Base-by-base conservation (phyloP, 768 basidiomycete genomes). In the Piloderma croceum region DNA sequence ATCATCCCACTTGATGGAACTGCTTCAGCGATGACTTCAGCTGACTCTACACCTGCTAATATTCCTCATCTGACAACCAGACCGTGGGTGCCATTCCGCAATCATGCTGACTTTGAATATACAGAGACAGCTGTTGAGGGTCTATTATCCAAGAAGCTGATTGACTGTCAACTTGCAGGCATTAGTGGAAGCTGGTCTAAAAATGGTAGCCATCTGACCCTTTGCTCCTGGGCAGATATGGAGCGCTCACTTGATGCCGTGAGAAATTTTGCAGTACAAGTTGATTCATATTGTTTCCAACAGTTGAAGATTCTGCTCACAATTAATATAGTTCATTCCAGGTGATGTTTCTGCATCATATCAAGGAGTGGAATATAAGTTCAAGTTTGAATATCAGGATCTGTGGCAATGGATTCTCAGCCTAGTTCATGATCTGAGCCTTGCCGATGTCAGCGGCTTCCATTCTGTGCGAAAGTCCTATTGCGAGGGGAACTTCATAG, bases 401-500 rank as follows among this genome's bases (percentile, higher is more conserved):
- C 57, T 53, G 5, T 63, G 61, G 61, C 49, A 59, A 10, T 60
- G 45, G 40, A 50, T 56, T 6, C n/a, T 53, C 2, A 34, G 19
- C 1, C 9, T 60, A 7, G 24, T 61, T 6, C 41, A 47, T 22
- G 58, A 59, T 25, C 12, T 24, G 19, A 52, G 54, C 3, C 42
- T 60, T 10, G 40, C 48, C n/a, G 18, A 41, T 6, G 24, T 45
- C 1, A 7, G 15, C 20, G 46, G 45, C 21, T 59, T 51, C 44
- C 46, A 56, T 39, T 37, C 59, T 1, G 54, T 55, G 11, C 37
- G 24, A 4, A 60, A 62, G 42, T 52, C 38, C 24, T 50, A 54
- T 24, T 59, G 58, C 32, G 41, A 34, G 1, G 44, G 41, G 1
- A 36, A 43, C 2, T 2, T 36, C 15, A 43, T 46, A 24, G 53